phyloP scores from a whole-genome alignment of 164 flowering plant genomes.

The Liriodendron chinense region DNA sequence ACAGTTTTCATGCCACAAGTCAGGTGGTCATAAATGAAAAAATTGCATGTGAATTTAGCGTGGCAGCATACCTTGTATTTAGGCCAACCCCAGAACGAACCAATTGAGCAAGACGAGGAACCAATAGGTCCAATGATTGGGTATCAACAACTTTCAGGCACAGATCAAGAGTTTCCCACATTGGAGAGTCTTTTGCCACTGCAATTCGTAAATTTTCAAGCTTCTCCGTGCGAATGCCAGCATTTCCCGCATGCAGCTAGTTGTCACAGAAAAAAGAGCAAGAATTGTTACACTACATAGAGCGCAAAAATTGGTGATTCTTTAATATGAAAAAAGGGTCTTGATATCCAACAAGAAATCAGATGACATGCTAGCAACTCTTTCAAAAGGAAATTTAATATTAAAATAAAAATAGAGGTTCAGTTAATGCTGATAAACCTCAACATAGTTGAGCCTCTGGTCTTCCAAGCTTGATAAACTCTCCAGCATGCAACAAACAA shows the following conservation, averaged over 20 bases:
- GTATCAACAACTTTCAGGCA: constrained; percentile 79
- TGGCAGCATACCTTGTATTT: constrained; percentile 67
- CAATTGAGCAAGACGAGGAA: constrained; percentile 88
- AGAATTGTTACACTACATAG: neutral
- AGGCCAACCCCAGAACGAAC: constrained; percentile 94
- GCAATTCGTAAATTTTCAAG: constrained; percentile 92
- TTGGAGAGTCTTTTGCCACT: constrained; percentile 91
- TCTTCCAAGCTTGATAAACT: constrained; percentile 98
- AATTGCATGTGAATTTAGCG: neutral
- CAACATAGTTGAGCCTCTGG: constrained; percentile 93
- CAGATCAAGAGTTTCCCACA: constrained; percentile 98
- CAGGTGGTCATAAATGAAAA: neutral
- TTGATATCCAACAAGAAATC: neutral
- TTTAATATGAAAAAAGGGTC: too few species aligned
- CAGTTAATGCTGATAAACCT: constrained; percentile 46
- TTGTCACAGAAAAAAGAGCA: constrained; percentile 11
- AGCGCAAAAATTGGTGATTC: neutral
- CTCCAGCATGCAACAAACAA: constrained; percentile 97
- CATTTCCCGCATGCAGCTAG: constrained; percentile 86
- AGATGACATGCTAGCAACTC: neutral
- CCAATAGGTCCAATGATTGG: constrained; percentile 64
- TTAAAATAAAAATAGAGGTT: neutral
- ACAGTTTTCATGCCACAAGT: neutral
- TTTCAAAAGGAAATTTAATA: neutral
- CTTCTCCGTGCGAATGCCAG: constrained; percentile 83